Percentiles rank a stretch among this genome's conserved stretches.
These are phyloP conservation scores for Dysphania ambrosioides DNA, from an alignment of 148 eudicot genomes.

Conservation along the genomic window DNA sequence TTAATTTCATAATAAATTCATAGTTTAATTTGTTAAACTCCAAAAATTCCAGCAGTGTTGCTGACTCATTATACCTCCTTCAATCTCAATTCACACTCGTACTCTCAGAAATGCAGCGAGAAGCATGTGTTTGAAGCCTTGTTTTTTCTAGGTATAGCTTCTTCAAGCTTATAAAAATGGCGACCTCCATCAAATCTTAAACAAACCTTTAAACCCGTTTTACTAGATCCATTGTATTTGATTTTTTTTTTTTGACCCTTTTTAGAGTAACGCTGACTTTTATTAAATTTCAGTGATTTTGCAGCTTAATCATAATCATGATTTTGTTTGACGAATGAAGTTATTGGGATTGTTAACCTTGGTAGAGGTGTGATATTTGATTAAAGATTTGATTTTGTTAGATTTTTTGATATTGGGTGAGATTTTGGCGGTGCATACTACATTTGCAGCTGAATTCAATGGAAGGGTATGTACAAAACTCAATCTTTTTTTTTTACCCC, in stretches of 20 bases:
- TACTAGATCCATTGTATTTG: background rate
- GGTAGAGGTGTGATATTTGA: background rate
- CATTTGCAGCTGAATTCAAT: conserved; percentile 18
- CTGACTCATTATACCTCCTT: background rate
- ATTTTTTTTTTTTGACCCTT: background rate
- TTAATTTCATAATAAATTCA: too few relatives aligned
- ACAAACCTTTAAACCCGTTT: background rate
- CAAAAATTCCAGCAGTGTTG: background rate
- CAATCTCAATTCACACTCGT: background rate
- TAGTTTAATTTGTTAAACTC: background rate
- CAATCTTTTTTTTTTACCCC: background rate
- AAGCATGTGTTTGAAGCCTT: too few relatives aligned
- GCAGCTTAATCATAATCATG: background rate
- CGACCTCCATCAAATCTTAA: background rate
- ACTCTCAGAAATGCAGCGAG: background rate
- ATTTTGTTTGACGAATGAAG: background rate
- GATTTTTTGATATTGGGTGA: background rate
- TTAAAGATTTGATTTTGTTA: background rate
- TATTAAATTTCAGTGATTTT: background rate
- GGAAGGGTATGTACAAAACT: conserved; percentile 30
- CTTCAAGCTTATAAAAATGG: background rate
- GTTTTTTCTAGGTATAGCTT: background rate
- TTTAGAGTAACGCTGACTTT: too few relatives aligned
- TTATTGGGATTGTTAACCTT: background rate
- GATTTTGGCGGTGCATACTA: conserved; percentile 2